Conservation (phyloP, 108 stramenopile species). For the Cyclotella sp. region DNA sequence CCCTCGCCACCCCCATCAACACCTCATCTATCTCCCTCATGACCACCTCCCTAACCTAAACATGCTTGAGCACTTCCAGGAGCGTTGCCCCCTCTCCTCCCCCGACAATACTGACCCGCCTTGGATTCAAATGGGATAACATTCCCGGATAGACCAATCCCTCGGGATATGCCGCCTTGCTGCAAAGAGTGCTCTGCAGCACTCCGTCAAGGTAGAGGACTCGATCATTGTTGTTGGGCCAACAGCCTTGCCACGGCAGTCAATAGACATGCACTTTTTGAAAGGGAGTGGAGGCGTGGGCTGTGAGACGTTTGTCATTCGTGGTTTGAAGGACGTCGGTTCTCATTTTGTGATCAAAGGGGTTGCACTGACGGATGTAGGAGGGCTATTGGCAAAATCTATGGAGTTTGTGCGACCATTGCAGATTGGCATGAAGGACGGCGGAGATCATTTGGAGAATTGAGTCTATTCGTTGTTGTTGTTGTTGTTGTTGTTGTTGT, state of each 20-base stretch:
- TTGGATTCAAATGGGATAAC: constrained; percentile 86
- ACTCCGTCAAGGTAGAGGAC: constrained; percentile 73
- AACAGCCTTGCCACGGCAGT: constrained; percentile 1
- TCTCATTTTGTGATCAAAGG: constrained; percentile 18
- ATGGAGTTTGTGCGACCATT: constrained; percentile 33
- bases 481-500: background rate
- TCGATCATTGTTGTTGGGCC: constrained; percentile 15
- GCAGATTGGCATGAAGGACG: background rate
- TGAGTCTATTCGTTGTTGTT: background rate
- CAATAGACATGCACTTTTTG: constrained; percentile 40
- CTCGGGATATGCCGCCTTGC: constrained; percentile 92
- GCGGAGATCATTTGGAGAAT: background rate
- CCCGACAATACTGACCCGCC: constrained; percentile 88
- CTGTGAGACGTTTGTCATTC: constrained; percentile 3
- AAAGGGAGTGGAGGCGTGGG: no score
- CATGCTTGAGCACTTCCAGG: constrained; percentile 91
- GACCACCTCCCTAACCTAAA: constrained; percentile 64
- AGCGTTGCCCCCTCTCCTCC: constrained; percentile 95
- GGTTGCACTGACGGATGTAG: background rate
- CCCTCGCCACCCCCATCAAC: constrained; percentile 59
- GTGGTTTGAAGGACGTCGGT: background rate
- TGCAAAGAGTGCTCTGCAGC: constrained; percentile 62
- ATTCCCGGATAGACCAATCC: constrained; percentile 92
- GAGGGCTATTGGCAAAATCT: constrained; percentile 11
- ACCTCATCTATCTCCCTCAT: constrained; percentile 87